Evolutionary conservation across 1,139 yeast species (phyloP).

Genomic region (Debaryomyces psychrophilus): DNA sequence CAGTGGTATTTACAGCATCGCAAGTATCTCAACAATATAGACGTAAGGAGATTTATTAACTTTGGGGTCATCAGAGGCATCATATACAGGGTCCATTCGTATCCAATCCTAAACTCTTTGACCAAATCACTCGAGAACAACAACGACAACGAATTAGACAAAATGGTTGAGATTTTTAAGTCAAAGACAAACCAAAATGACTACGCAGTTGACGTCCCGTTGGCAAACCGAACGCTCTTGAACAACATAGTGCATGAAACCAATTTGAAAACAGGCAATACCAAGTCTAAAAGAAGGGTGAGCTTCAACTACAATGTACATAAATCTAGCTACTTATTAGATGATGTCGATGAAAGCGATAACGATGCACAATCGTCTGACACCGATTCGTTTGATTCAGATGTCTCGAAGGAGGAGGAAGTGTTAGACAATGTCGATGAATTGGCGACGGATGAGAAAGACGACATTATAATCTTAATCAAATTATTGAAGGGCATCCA

Average conservation of each 20-base stretch:
- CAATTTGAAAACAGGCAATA: conserved; percentile 26
- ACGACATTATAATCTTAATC: conserved; percentile 33
- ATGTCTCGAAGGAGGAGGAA: conserved; percentile 1
- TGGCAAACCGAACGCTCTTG: conserved; percentile 19
- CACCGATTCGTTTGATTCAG: neutral
- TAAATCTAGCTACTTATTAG: conserved; percentile 7
- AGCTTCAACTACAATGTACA: conserved; percentile 36
- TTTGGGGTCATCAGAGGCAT: conserved; percentile 85
- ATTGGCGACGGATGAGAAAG: conserved; percentile 18
- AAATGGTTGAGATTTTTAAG: conserved; percentile 28
- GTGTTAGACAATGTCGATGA: conserved; percentile 12
- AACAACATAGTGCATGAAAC: conserved; percentile 34
- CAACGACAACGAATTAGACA: conserved; percentile 33
- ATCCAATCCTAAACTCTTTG: conserved; percentile 59
- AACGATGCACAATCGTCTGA: conserved; percentile 7
- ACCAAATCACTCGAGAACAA: conserved; percentile 39
- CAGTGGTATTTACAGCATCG: conserved; percentile 79
- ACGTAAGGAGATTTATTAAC: conserved; percentile 78
- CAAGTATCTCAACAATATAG: conserved; percentile 62
- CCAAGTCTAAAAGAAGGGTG: conserved; percentile 32
- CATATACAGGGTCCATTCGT: conserved; percentile 77
- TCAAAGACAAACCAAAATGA: conserved; percentile 14
- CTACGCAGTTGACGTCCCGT: neutral
- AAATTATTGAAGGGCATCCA: conserved; percentile 59
- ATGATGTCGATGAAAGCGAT: conserved; percentile 11